Evolutionary conservation across 1,139 yeast species (phyloP), one percentile per base, ranked within the genome.

Genomic region (Suhomyces wounanorum): DNA sequence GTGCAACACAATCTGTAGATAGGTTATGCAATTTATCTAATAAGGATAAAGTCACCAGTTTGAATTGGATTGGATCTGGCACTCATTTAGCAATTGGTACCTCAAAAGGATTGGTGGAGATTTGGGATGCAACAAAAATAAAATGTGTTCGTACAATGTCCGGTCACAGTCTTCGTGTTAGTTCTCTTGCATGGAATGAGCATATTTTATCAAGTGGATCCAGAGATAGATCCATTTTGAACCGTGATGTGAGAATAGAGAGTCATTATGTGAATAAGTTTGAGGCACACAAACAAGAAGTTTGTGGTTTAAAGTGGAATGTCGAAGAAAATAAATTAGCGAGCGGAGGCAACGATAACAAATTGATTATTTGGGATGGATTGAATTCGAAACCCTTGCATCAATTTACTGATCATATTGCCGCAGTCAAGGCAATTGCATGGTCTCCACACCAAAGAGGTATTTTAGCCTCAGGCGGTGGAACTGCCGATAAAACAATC

Each of bases 381-480:
- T 67, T 88, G 40, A 78, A 80, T 51, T 78, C 82, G 13, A 79
- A 63, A 46, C 98, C 99, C 1, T 67, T 90, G 33, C 82, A 85
- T 64, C 85, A 79, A 54, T 88, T 92, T 60, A 77, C 79, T 7
- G 96, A 90, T 56, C 99, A 94, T 64, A 83, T 82, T 18, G 98
- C 99, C 0, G 99, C 99, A 0, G 96, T 94, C 6, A 94, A 92
- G 68, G 99, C 98, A 1, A 81, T 94, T 49, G 89, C 96, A 1
- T 94, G 99, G 99, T 89, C 96, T 0, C 98, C 99, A 0, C 98
- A 94, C 65, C 96, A 90, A 64, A 76, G 98, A 52, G 98, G 98
- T 0, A 79, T 92, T 3, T 70, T 94, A 49, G 98, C 98, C 0
- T 84, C 95, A 2, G 99, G 99, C 7, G 99, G 99, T 25, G 99